Conservation (phyloP, 371 early-diverging fungal species). For the Syncephalastrum sp. region DNA sequence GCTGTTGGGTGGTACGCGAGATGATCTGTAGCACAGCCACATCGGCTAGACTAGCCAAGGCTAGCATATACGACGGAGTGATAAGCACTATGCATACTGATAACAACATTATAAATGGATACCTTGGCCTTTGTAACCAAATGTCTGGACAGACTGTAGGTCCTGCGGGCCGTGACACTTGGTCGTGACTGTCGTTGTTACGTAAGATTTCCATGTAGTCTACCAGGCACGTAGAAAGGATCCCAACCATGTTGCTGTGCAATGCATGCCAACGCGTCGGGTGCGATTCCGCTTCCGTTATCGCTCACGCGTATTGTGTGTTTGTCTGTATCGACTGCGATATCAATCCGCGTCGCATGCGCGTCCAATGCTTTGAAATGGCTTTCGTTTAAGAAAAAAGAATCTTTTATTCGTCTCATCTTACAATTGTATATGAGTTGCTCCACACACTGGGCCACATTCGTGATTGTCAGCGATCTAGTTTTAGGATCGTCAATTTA, state of each 20-base stretch:
- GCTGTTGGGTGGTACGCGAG: conserved; percentile 30
- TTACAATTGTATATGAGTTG: conserved; percentile 67
- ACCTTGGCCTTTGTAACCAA: conserved; percentile 80
- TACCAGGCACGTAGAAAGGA: background rate
- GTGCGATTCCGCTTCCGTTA: conserved; percentile 62
- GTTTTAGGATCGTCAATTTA: background rate
- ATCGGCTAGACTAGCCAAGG: conserved; percentile 57
- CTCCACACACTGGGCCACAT: conserved; percentile 51
- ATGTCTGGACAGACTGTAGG: conserved; percentile 41
- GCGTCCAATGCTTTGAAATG: conserved; percentile 58
- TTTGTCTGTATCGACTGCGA: conserved; percentile 43
- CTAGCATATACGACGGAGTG: conserved; percentile 19
- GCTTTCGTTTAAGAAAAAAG: background rate
- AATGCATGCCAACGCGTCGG: conserved; percentile 40
- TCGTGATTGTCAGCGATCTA: conserved; percentile 50
- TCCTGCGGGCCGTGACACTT: conserved; percentile 50
- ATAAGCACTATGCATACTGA: no score
- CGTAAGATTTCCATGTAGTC: background rate
- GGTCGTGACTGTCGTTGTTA: conserved; percentile 45
- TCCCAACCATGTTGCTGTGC: conserved; percentile 56
- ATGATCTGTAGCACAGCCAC: conserved; percentile 59
- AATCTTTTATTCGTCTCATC: background rate
- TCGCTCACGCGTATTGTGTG: conserved; percentile 59
- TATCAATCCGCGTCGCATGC: conserved; percentile 48
- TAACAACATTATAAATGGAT: background rate